Base-by-base conservation (phyloP, 75 land plant species). In the Chamaecyparis obtusa region DNA sequence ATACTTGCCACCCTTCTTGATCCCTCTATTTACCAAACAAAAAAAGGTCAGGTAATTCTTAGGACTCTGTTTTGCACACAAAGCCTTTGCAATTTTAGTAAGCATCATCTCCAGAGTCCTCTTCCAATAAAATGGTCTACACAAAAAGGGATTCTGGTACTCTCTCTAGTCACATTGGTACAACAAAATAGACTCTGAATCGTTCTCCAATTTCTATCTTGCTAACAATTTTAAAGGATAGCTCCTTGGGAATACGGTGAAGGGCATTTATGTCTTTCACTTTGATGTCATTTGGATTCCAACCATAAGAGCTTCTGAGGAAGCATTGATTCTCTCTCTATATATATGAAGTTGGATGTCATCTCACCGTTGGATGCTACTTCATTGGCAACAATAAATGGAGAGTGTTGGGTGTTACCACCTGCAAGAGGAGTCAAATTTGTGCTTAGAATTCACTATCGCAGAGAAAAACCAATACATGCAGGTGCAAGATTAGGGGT, bases 81-180 rank as follows among this genome's bases (percentile, higher is more conserved):
- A 91, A 57, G 97, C 97, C 60, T 89, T 84, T 44, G 89, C 85
- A 74, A 96, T 92, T 55, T 92, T 92, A 9, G 90, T 91, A 83
- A 95, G 95, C 98, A 96, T 96, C 97, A 94, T 95, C 84, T 96
- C 94, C 97, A 96, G 92, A 10, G 98, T 96, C 91, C 94, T 92
- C 86, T 90, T 90, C 98, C 96, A 95, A 84, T 95, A 96, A 86
- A 46, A 96, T 96, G 13, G 98, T 97, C 87, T 94, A 94, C 72
- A 96, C 97, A 15, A 94, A 92, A 21, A 43, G 92, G 89, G 92
- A 92, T 49, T 96, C 98, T 48, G 98, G 97, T 0, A 88, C 36
- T 5, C 98, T 95, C 78, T 96, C 98, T 10, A 96, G 98, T 96
- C 98, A 96, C 98, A 96, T 96, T 48, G 98, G 98, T 2, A 95